phyloP scores from a whole-genome alignment of 2,329 filamentous ascomycete species.

The Colletotrichum sp. region DNA sequence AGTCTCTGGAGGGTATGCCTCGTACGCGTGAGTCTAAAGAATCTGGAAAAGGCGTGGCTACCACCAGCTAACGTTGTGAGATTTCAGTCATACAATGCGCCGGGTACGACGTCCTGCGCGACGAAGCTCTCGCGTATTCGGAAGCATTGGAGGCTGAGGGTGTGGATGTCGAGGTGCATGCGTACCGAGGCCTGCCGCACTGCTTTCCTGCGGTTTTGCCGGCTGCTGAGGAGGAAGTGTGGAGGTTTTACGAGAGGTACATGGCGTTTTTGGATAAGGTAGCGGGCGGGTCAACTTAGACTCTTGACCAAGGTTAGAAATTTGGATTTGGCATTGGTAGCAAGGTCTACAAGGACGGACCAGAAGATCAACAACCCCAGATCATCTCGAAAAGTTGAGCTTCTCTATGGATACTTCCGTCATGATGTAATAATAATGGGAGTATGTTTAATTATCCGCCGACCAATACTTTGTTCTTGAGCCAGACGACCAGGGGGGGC shows the following conservation, averaged over 20 bases:
- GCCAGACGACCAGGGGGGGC: too few relatives aligned
- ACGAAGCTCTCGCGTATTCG: constrained; percentile 43
- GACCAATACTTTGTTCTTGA: too few relatives aligned
- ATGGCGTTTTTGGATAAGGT: neutral
- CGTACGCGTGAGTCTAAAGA: constrained; percentile 32
- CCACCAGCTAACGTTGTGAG: neutral
- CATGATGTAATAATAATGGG: too few relatives aligned
- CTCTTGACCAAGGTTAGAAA: neutral
- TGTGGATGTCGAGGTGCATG: constrained; percentile 33
- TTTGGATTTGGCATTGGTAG: neutral
- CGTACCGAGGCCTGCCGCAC: constrained; percentile 42
- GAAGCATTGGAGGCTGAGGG: constrained; percentile 37
- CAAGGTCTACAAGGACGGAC: neutral
- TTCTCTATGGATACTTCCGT: too few relatives aligned
- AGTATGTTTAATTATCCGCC: too few relatives aligned
- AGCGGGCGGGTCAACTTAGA: neutral
- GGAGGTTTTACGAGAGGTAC: neutral
- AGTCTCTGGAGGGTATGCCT: constrained; percentile 33
- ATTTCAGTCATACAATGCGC: constrained; percentile 36
- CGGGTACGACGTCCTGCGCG: constrained; percentile 39
- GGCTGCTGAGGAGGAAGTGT: neutral
- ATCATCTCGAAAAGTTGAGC: neutral
- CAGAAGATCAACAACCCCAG: neutral
- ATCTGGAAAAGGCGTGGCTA: neutral
- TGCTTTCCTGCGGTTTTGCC: constrained; percentile 26